Conservation (phyloP, 805 yeast genomes). For the Candida wancherniae region DNA sequence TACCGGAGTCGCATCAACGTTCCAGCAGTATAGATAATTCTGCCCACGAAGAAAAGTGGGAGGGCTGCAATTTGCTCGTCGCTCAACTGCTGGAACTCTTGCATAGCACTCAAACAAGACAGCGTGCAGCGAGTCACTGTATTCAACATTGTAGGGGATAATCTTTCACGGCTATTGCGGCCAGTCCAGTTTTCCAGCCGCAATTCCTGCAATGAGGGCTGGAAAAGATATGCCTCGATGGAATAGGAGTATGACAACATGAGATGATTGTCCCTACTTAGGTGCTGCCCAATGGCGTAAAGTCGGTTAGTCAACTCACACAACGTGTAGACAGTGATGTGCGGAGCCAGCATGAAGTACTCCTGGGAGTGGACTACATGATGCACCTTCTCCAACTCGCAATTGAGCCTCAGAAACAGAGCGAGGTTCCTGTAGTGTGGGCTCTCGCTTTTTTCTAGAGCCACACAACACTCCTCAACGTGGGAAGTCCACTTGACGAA, state of each 20-base stretch:
- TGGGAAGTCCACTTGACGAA: constrained; percentile 62
- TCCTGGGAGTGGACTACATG: constrained; percentile 42
- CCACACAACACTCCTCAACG: constrained; percentile 54
- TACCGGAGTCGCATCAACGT: constrained; percentile 55
- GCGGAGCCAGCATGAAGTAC: constrained; percentile 17
- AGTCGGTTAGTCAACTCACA: constrained; percentile 49
- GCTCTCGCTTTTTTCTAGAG: constrained; percentile 37
- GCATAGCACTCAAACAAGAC: constrained; percentile 49
- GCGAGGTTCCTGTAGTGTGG: constrained; percentile 43
- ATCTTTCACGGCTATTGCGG: constrained; percentile 12
- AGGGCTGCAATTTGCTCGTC: constrained; percentile 47
- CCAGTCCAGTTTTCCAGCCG: constrained; percentile 3
- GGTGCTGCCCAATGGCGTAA: constrained; percentile 32
- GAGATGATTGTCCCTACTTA: constrained; percentile 36
- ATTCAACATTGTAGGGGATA: constrained; percentile 29
- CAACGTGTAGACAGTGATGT: constrained; percentile 36
- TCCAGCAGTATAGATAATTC: constrained; percentile 63
- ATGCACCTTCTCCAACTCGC: constrained; percentile 58
- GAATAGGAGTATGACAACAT: constrained; percentile 52
- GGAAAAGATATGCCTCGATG: constrained; percentile 63
- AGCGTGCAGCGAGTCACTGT: constrained; percentile 49
- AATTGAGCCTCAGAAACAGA: constrained; percentile 53
- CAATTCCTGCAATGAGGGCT: constrained; percentile 39
- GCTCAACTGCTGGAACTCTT: constrained; percentile 42
- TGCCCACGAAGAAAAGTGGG: constrained; percentile 53